These are phyloP conservation scores for Aspergillus ellipticus DNA, from an alignment of 495 filamentous ascomycete genomes.

Conservation along the genomic window DNA sequence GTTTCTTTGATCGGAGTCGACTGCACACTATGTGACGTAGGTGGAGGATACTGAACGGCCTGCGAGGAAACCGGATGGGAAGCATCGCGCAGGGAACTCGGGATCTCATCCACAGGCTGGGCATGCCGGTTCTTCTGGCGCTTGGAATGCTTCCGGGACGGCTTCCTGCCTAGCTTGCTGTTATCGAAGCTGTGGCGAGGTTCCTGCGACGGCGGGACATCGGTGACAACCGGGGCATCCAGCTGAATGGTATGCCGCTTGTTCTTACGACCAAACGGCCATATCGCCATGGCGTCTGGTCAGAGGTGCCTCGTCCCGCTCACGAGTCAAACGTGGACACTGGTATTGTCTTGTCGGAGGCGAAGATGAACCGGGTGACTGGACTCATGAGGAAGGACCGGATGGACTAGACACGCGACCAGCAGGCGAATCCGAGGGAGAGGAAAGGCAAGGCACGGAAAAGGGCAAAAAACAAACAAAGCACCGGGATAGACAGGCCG, in stretches of 20 bases:
- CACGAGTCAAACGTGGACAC: constrained; percentile 44
- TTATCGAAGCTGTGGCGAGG: constrained; percentile 21
- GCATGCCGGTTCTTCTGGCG: constrained; percentile 37
- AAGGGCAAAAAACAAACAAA: not conserved
- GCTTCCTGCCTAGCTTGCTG: constrained; percentile 29
- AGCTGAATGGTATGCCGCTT: constrained; percentile 48
- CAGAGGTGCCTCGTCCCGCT: constrained; percentile 14
- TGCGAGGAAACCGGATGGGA: constrained; percentile 33
- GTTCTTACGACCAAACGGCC: constrained; percentile 71
- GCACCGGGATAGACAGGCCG: not conserved
- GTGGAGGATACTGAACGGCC: constrained; percentile 20
- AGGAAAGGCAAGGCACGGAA: constrained; percentile 5
- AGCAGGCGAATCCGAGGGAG: constrained; percentile 4
- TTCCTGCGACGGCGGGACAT: constrained; percentile 27
- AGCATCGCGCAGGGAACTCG: constrained; percentile 22
- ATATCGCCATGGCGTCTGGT: constrained; percentile 61
- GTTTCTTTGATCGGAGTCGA: constrained; percentile 17
- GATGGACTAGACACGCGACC: constrained; percentile 13
- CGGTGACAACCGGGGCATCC: constrained; percentile 32
- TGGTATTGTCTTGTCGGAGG: constrained; percentile 19
- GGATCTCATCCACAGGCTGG: constrained; percentile 26
- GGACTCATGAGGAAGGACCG: constrained; percentile 33
- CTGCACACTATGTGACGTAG: constrained; percentile 20
- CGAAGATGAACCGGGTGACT: constrained; percentile 18
- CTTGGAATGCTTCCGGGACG: constrained; percentile 41